Evolutionary conservation across 805 yeast genomes (phyloP).

Genomic region (Spathaspora arborariae): DNA sequence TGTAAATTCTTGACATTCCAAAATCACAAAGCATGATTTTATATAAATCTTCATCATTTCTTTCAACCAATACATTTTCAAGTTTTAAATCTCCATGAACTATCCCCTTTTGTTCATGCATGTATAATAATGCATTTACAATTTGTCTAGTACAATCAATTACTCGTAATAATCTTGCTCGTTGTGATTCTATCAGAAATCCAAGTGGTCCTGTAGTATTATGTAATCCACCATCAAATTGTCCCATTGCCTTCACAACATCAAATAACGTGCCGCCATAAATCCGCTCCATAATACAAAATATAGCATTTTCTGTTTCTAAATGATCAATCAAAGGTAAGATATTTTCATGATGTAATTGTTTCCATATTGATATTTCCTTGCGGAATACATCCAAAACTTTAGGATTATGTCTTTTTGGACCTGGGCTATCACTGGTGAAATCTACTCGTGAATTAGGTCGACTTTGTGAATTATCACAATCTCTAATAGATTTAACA

Average conservation of each 20-base stretch:
- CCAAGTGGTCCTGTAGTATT: slow-evolving; percentile 24
- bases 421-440: background rate
- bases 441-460: background rate
- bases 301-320: slow-evolving; percentile 60
- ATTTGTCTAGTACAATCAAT: slow-evolving; percentile 47
- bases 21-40: slow-evolving; percentile 75
- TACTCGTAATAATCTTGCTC: slow-evolving; percentile 32
- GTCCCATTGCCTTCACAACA: slow-evolving; percentile 65
- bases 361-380: slow-evolving; percentile 76
- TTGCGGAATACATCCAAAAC: slow-evolving; percentile 59
- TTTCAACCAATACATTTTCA: slow-evolving; percentile 70
- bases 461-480: slow-evolving; percentile 3
- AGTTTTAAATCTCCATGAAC: slow-evolving; percentile 83
- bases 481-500: slow-evolving; percentile 36
- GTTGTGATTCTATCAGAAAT: slow-evolving; percentile 22
- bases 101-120: slow-evolving; percentile 52
- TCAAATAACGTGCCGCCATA: slow-evolving; percentile 82
- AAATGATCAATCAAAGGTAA: slow-evolving; percentile 59
- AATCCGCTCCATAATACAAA: slow-evolving; percentile 66
- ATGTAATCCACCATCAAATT: slow-evolving; percentile 25
- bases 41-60: slow-evolving; percentile 17
- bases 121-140: slow-evolving; percentile 53
- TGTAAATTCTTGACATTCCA: slow-evolving; percentile 63
- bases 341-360: slow-evolving; percentile 60
- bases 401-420: slow-evolving; percentile 30